These are phyloP conservation scores for Pluteus cervinus DNA, from an alignment of 768 basidiomycete species.

Conservation along the genomic window DNA sequence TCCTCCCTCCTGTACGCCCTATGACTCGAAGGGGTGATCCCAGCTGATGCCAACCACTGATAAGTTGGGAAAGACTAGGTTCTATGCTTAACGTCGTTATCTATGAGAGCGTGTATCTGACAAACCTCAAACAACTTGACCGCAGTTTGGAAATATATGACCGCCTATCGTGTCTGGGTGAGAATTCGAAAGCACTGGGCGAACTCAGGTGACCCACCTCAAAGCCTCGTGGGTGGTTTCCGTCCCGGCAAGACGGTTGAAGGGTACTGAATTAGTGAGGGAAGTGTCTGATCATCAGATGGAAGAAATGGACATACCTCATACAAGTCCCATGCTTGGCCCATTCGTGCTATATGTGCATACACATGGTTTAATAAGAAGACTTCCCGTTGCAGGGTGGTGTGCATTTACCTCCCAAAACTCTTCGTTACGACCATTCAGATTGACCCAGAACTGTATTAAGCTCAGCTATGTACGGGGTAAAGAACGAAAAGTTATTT, in stretches of 20 bases:
- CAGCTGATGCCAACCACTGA: constrained; percentile 61
- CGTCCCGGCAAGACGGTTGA: constrained; percentile 48
- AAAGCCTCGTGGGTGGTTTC: constrained; percentile 50
- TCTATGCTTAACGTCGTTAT: constrained; percentile 16
- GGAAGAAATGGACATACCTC: constrained; percentile 22
- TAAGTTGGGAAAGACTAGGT: constrained; percentile 62
- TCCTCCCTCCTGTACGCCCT: constrained; percentile 52
- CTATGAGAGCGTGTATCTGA: constrained; percentile 21
- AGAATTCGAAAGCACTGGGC: no score
- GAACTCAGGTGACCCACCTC: constrained; percentile 50
- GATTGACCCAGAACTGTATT: constrained; percentile 54
- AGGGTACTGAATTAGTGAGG: constrained; percentile 41
- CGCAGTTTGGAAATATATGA: constrained; percentile 56
- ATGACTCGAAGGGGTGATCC: constrained; percentile 62
- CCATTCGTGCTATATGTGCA: constrained; percentile 57
- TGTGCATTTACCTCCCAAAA: constrained; percentile 57
- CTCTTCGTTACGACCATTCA: constrained; percentile 48
- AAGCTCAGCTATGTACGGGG: not conserved
- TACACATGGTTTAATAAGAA: not conserved
- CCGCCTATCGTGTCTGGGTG: no score
- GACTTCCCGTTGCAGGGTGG: not conserved
- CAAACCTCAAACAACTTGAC: constrained; percentile 54
- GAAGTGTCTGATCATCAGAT: no score
- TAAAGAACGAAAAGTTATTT: not conserved
- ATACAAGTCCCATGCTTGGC: constrained; percentile 57